Evolutionary conservation across 108 stramenopile species (phyloP).

Genomic region (Cyclostephanos tholiformis): DNA sequence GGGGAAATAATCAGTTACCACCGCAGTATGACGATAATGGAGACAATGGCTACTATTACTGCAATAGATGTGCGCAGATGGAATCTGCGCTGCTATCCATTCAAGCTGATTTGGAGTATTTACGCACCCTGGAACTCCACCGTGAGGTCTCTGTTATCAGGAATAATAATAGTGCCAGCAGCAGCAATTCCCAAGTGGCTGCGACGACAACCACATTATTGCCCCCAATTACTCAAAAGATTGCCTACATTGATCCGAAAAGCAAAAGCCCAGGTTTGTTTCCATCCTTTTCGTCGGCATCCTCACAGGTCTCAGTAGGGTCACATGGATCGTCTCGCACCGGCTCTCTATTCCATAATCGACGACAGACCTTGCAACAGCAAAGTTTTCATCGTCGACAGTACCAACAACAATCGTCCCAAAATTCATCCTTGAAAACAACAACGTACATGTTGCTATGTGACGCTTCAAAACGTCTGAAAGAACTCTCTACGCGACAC

Average conservation of each 20-base stretch:
- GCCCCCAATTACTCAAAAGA: constrained; percentile 10
- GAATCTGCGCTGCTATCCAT: constrained; percentile 41
- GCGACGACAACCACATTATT: constrained; percentile 7
- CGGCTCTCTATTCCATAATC: background rate
- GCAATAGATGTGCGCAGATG: constrained; percentile 42
- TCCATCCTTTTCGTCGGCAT: constrained; percentile 13
- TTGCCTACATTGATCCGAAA: background rate
- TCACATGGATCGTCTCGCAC: constrained; percentile 5
- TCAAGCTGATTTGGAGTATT: constrained; percentile 58
- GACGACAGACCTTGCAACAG: background rate
- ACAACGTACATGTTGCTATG: constrained; percentile 26
- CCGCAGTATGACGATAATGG: background rate
- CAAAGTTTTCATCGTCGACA: background rate
- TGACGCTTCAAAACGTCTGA: constrained; percentile 53
- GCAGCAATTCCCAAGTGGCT: background rate
- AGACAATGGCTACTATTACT: background rate
- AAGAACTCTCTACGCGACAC: constrained; percentile 52
- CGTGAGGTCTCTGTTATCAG: constrained; percentile 41
- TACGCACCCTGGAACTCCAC: constrained; percentile 52
- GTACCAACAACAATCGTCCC: background rate
- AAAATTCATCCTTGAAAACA: background rate
- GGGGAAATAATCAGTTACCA: background rate
- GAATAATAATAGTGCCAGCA: constrained; percentile 7
- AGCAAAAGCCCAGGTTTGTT: background rate
- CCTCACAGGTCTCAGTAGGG: constrained; percentile 13